Conservation (phyloP, 179 eudicot genomes). For the Carnegiea gigantea region DNA sequence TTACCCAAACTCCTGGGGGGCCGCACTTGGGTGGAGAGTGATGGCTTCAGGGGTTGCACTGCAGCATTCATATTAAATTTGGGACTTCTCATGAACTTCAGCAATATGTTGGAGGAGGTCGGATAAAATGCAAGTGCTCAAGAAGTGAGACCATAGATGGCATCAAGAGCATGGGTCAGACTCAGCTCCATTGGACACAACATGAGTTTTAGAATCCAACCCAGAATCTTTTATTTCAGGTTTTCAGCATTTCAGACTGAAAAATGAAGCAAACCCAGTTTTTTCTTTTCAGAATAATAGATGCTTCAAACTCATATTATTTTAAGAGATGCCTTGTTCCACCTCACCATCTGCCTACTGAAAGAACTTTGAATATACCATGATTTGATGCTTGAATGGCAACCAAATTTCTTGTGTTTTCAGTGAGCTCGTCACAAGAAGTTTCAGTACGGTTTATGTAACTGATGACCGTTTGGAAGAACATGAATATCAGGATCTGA, state of each 20-base stretch:
- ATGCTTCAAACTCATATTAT: too few relatives aligned
- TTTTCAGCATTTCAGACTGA: neutral
- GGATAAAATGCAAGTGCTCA: neutral
- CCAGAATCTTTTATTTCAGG: neutral
- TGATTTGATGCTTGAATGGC: neutral
- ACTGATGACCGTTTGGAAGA: too few relatives aligned
- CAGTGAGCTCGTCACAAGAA: too few relatives aligned
- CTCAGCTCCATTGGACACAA: neutral
- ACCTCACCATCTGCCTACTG: neutral
- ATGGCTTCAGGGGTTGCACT: constrained; percentile 20
- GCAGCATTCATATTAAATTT: neutral
- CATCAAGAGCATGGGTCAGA: neutral
- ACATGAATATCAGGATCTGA: too few relatives aligned
- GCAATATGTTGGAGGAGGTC: neutral
- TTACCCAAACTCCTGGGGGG: constrained; percentile 23
- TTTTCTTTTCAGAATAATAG: neutral
- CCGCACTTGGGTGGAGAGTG: constrained; percentile 28
- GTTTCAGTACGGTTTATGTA: too few relatives aligned
- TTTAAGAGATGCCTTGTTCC: neutral
- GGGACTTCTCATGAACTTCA: neutral
- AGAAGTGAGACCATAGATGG: neutral
- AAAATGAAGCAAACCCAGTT: too few relatives aligned
- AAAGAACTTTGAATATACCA: neutral
- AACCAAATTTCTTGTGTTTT: neutral
- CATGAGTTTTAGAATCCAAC: neutral